Conservation (phyloP, 345 rosid genomes). For the Isatis tinctoria region DNA sequence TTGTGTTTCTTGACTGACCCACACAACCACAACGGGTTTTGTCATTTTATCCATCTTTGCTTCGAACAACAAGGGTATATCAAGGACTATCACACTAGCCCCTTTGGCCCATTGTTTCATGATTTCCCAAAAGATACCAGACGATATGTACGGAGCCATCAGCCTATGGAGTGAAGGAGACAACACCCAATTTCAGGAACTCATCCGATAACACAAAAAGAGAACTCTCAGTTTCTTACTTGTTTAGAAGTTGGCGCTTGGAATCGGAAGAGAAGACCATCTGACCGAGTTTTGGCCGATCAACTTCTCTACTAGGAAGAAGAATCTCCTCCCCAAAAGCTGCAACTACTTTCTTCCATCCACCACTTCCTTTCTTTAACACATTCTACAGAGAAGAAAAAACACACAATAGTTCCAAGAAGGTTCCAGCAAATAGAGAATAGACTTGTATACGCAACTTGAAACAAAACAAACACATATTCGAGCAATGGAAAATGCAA, state of each 20-base stretch:
- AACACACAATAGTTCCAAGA: no score
- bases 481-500: background rate
- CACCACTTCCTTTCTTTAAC: conserved; percentile 56
- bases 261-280: conserved; percentile 76
- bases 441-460: no score
- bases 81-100: conserved; percentile 64
- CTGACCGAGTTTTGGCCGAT: conserved; percentile 69
- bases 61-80: conserved; percentile 80
- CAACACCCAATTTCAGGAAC: background rate
- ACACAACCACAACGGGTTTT: conserved; percentile 57
- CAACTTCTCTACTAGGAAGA: conserved; percentile 54
- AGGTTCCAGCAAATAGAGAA: no score
- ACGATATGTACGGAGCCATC: conserved; percentile 79
- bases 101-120: conserved; percentile 74
- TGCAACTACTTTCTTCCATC: conserved; percentile 57
- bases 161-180: conserved; percentile 38
- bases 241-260: conserved; percentile 76
- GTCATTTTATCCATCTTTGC: conserved; percentile 86
- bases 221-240: conserved; percentile 30
- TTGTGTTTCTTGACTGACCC: conserved; percentile 71
- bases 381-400: conserved; percentile 40
- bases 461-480: no score
- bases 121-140: conserved; percentile 60
- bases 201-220: background rate
- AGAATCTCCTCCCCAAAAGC: conserved; percentile 63